Conservation (phyloP, 805 yeast genomes). For the Metschnikowia bowlesiae region DNA sequence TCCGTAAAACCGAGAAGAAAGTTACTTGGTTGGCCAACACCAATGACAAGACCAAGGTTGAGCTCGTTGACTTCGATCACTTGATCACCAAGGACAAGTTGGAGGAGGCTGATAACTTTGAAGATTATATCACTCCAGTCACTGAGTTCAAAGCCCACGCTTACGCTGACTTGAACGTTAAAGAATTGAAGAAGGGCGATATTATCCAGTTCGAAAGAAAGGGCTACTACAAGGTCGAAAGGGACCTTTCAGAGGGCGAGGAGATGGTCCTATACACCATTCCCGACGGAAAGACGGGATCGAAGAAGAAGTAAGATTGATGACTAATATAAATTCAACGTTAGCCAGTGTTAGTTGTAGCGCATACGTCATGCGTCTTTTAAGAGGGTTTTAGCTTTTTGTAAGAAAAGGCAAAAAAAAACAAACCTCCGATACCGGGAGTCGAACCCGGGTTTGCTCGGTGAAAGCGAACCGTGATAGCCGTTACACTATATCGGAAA, state of each 20-base stretch:
- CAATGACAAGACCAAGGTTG: slow-evolving; percentile 63
- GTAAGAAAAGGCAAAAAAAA: slow-evolving; percentile 2
- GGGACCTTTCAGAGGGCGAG: slow-evolving; percentile 49
- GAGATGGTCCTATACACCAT: slow-evolving; percentile 82
- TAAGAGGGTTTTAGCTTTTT: too few species aligned
- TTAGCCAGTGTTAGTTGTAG: too few species aligned
- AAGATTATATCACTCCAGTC: slow-evolving; percentile 81
- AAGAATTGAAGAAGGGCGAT: slow-evolving; percentile 75
- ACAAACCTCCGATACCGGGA: slow-evolving; percentile 69
- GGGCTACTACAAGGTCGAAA: slow-evolving; percentile 88
- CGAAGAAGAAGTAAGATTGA: slow-evolving; percentile 29
- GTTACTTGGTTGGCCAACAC: slow-evolving; percentile 92
- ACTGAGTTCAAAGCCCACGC: slow-evolving; percentile 82
- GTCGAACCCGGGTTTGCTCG: slow-evolving; percentile 85
- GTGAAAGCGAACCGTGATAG: slow-evolving; percentile 82
- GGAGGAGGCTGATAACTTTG: slow-evolving; percentile 91
- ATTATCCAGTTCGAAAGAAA: slow-evolving; percentile 94
- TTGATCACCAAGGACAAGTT: slow-evolving; percentile 91
- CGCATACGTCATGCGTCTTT: too few species aligned
- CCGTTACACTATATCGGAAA: slow-evolving; percentile 77
- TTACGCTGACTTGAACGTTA: slow-evolving; percentile 74
- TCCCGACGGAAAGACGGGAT: slow-evolving; percentile 80
- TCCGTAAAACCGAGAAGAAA: slow-evolving; percentile 93
- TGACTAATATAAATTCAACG: background rate
- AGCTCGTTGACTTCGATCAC: slow-evolving; percentile 88